Evolutionary conservation across 192 early-diverging fungal species (phyloP).

Genomic region (Coemansia sp.): DNA sequence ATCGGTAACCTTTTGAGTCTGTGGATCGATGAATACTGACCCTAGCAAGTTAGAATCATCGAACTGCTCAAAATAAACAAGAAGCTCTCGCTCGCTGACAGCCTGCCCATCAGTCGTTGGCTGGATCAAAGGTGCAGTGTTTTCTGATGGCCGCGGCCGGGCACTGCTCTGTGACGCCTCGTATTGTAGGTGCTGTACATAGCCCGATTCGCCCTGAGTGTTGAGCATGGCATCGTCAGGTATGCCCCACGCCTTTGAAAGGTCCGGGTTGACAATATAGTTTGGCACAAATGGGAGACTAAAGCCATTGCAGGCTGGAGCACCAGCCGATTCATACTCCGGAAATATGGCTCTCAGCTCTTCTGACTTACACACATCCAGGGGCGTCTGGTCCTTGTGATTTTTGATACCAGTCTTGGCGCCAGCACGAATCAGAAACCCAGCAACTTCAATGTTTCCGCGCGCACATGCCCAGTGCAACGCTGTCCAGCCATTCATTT

Average conservation of each 20-base stretch:
- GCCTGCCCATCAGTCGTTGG: not conserved
- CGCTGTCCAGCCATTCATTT: conserved; percentile 69
- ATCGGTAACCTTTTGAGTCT: conserved; percentile 20
- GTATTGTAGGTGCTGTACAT: conserved; percentile 30
- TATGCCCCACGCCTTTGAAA: conserved; percentile 66
- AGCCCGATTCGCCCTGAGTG: conserved; percentile 31
- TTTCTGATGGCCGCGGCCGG: not conserved
- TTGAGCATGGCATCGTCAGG: conserved; percentile 55
- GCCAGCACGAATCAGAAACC: conserved; percentile 62
- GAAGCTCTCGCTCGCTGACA: conserved; percentile 54
- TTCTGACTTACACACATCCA: conserved; percentile 61
- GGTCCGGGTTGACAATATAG: conserved; percentile 65
- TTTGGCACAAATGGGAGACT: conserved; percentile 55
- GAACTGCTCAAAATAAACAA: conserved; percentile 54
- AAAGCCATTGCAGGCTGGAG: not conserved
- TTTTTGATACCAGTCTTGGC: conserved; percentile 60
- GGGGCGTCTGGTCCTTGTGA: conserved; percentile 62
- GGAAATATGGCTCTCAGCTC: conserved; percentile 51
- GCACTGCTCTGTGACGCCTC: conserved; percentile 32
- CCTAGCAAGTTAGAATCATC: conserved; percentile 59
- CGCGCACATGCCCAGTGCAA: conserved; percentile 78
- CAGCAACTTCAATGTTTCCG: conserved; percentile 61
- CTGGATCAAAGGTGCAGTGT: not conserved
- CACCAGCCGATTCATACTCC: not conserved
- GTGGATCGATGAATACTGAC: conserved; percentile 53